Evolutionary conservation across 306 rosid genomes (phyloP), one percentile per base, ranked within the genome.

Genomic region (Canavalia ensiformis): DNA sequence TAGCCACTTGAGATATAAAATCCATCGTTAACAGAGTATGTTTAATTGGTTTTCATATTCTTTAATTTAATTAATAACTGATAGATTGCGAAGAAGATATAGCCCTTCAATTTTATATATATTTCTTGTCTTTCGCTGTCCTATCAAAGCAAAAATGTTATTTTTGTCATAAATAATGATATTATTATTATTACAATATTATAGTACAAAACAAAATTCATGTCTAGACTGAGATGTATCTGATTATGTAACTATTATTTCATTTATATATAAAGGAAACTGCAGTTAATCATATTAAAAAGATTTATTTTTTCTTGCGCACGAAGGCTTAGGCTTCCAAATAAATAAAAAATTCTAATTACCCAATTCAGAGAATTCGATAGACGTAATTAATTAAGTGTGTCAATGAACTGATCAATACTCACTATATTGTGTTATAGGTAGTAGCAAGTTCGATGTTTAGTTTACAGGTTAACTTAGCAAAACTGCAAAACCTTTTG

Each of bases 1-100:
- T 70, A 60, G 82, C 87, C 84, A 86, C 86, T 87, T 87, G 88
- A 72, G 83, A 83, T 83, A 77, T 33, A 72, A 78, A 83, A 87
- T 47, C 25, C 55, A 75, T 57, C 7, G 13, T 3, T 60, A 35
- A 7, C 80, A 39, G 79, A 74, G 46, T 74, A 68, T 85, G 73
- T 75, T 79, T 74, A 57, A 78, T 58, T 67, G 2, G n/a, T 51
- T 80, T 59, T 39, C 77, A 37, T 64, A 2, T 58, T 80, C 28
- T 80, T 81, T 77, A 65, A 64, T 54, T 62, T 79, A 56, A 70
- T 47, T 75, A 56, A 47, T 34, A 37, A 75, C n/a, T 58, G 18
- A 5, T 70, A 59, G 77, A 71, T 71, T 71, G 55, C 3, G 35
- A 70, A n/a, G 62, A 47, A 80, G 83, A 80, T 71, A 80, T 46